Evolutionary conservation across 2,329 filamentous ascomycete genomes (phyloP).

Genomic region (Trichoderma polysporum): DNA sequence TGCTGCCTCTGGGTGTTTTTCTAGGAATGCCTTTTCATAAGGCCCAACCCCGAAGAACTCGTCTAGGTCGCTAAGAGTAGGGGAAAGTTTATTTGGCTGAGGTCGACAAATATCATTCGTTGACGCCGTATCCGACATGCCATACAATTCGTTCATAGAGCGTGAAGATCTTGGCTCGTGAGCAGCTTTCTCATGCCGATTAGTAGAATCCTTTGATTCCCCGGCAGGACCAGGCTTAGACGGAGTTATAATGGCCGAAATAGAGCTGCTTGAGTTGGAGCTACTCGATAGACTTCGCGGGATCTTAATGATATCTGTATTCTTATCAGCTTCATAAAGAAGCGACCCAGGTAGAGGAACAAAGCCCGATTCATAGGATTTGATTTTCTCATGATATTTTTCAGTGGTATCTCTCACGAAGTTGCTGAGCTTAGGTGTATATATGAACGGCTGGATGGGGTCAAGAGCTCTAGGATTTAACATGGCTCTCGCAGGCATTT

Average conservation of each 20-base stretch:
- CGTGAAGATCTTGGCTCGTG: background rate
- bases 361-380: constrained; percentile 8
- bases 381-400: background rate
- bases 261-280: background rate
- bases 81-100: background rate
- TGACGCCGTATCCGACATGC: background rate
- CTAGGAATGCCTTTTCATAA: constrained; percentile 10
- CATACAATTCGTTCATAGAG: background rate
- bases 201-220: background rate
- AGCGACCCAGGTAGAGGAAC: constrained; percentile 14
- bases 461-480: background rate
- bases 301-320: background rate
- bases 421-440: background rate
- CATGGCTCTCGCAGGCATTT: background rate
- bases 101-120: background rate
- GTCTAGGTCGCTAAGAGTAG: constrained; percentile 12
- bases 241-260: constrained; percentile 27
- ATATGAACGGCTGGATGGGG: background rate
- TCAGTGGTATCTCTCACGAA: background rate
- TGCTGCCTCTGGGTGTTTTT: constrained; percentile 12
- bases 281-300: constrained; percentile 21
- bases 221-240: constrained; percentile 20
- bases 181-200: background rate
- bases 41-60: constrained; percentile 11
- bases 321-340: constrained; percentile 16